phyloP scores from a whole-genome alignment of 257 asterid species.

The Lycium barbarum region DNA sequence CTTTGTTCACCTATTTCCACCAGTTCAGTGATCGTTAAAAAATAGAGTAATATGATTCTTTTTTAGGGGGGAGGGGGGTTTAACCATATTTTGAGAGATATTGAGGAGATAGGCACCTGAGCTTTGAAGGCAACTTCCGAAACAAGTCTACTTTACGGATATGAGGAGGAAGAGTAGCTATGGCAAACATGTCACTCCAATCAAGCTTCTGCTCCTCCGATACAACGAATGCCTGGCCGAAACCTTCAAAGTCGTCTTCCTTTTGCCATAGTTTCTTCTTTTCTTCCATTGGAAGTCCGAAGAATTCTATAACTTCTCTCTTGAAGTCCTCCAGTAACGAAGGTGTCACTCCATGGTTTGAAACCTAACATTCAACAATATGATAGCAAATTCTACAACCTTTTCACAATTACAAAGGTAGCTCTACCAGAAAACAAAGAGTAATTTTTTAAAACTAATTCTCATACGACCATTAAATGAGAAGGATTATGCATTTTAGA shows the following conservation, averaged over 20 bases:
- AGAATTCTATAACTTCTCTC: conserved; percentile 40
- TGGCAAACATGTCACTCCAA: conserved; percentile 63
- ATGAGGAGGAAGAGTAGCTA: conserved; percentile 48
- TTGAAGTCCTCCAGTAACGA: conserved; percentile 49
- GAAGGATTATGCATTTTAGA: background rate
- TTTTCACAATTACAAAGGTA: background rate
- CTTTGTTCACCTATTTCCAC: background rate
- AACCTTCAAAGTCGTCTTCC: conserved; percentile 56
- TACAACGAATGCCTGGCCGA: conserved; percentile 54
- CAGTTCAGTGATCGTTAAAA: background rate
- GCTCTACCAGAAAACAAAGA: background rate
- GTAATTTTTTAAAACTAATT: background rate
- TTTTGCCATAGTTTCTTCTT: conserved; percentile 54
- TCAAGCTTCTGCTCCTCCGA: conserved; percentile 66
- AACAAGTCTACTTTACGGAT: conserved; percentile 45
- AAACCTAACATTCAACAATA: conserved; percentile 35
- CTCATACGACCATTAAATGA: background rate
- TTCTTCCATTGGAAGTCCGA: conserved; percentile 52
- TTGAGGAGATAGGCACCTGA: conserved; percentile 43
- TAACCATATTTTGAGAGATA: background rate
- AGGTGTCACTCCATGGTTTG: conserved; percentile 54
- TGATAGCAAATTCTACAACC: background rate
- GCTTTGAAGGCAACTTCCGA: conserved; percentile 44
- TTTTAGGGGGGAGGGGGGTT: background rate
- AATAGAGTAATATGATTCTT: background rate